phyloP scores from a whole-genome alignment of 352 stramenopile species.

The Phytopythium ostracodes region DNA sequence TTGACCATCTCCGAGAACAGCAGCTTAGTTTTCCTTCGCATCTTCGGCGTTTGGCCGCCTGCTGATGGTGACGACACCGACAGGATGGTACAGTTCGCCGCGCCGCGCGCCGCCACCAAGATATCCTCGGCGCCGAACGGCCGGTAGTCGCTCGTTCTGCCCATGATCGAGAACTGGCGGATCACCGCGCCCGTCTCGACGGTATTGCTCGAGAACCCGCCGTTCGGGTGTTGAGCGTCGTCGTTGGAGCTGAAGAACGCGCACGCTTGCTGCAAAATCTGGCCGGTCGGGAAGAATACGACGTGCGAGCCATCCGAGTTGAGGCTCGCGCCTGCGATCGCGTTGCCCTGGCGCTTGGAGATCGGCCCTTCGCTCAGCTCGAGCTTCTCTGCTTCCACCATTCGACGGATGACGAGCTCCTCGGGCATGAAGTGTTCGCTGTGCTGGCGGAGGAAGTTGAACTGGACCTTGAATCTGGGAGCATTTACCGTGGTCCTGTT shows the following conservation, averaged over 20 bases:
- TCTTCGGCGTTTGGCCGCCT: conserved; percentile 15
- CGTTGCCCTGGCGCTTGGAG: conserved; percentile 65
- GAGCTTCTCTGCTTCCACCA: conserved; percentile 24
- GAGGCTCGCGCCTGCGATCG: conserved; percentile 35
- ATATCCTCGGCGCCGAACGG: conserved; percentile 24
- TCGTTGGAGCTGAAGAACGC: conserved; percentile 35
- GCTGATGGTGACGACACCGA: conserved; percentile 13
- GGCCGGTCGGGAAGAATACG: conserved; percentile 62
- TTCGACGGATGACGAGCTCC: conserved; percentile 32
- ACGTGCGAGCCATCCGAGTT: conserved; percentile 32
- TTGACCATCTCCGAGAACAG: conserved; percentile 52
- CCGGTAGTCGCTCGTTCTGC: conserved; percentile 34
- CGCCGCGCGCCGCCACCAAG: conserved; percentile 19
- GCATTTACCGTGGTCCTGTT: not conserved
- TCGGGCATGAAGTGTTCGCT: conserved; percentile 44
- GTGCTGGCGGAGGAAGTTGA: conserved; percentile 24
- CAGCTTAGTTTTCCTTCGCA: conserved; percentile 42
- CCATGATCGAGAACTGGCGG: conserved; percentile 59
- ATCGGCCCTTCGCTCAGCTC: conserved; percentile 22
- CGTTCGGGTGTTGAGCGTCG: not conserved
- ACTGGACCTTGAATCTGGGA: conserved; percentile 9
- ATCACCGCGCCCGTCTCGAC: conserved; percentile 56
- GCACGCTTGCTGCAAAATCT: conserved; percentile 63
- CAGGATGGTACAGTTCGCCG: conserved; percentile 22
- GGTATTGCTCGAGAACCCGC: conserved; percentile 26